These are phyloP conservation scores for Coemansia sp. DNA, from an alignment of 192 early-diverging fungal genomes.

Conservation along the genomic window DNA sequence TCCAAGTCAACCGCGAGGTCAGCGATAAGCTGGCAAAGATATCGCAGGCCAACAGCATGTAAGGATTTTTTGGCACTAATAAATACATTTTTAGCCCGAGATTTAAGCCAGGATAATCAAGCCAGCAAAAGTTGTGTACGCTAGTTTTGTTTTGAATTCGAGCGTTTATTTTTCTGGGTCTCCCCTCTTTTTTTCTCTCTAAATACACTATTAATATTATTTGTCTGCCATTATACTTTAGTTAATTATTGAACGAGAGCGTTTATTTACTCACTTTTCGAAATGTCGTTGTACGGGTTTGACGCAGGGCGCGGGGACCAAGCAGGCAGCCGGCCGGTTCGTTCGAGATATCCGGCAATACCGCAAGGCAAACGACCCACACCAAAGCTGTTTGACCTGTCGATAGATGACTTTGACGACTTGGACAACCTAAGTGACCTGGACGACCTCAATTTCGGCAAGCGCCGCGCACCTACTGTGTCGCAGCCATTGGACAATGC, in stretches of 20 bases:
- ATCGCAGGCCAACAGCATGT: conserved; percentile 29
- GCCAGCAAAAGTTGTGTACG: too few species aligned
- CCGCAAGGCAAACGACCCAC: conserved; percentile 2
- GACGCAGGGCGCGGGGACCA: conserved; percentile 3
- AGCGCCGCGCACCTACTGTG: background rate
- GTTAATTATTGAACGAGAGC: too few species aligned
- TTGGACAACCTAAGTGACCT: conserved; percentile 39
- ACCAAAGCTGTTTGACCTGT: conserved; percentile 25
- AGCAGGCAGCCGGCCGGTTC: conserved; percentile 1
- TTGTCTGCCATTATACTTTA: too few species aligned
- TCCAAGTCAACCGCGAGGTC: conserved; percentile 74
- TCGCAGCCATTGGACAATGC: background rate
- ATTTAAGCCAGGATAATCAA: too few species aligned
- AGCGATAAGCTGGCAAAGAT: conserved; percentile 71
- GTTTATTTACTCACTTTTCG: too few species aligned
- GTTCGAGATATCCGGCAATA: conserved; percentile 15
- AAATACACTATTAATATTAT: too few species aligned
- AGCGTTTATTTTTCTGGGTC: too few species aligned
- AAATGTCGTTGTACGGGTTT: conserved; percentile 34
- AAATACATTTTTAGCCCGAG: background rate
- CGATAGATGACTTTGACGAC: conserved; percentile 35
- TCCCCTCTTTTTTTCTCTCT: too few species aligned
- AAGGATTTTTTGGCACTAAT: conserved; percentile 1
- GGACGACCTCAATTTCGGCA: conserved; percentile 37
- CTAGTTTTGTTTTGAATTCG: too few species aligned